Evolutionary conservation across 2,329 filamentous ascomycete genomes (phyloP), one percentile per base, ranked within the genome.

Genomic region (Hymenoscyphus occultus): DNA sequence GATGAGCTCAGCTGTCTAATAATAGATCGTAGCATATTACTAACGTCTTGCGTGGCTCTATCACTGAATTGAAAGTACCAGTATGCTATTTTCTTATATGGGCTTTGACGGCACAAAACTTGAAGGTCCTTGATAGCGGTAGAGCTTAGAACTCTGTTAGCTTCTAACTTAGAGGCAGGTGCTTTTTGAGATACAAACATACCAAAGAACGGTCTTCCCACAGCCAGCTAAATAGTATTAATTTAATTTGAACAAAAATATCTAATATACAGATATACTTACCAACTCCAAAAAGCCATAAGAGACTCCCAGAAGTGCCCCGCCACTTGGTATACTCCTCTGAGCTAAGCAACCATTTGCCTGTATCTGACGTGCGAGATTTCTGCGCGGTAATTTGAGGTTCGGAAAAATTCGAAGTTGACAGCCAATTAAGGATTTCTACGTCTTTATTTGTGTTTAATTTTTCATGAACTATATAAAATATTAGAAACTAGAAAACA

Each of bases 41-140:
- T 16, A 40, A 61, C 32, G n/a, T 42, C 31, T 16, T 54, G 62
- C 19, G 57, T 60, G 31, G 2, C 14, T 3, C 22, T 19, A 56
- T 64, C 35, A 10, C 57, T 64, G 57, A 64, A 64, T 60, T 60
- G 56, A 51, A 64, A 64, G 32, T 64, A 64, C 58, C 58, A 64
- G 22, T 64, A 64, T 31, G 54, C 56, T 1, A 64, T 32, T 35
- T 16, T 1, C 32, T 45, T 64, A 3, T 48, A 22, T 12, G 28
- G 58, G 19, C 6, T 56, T 54, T 28, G n/a, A n/a, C n/a, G n/a
- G 22, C 56, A 64, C 13, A 39, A 28, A 10, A 54, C 6, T 56
- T 28, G 51, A 31, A 64, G 32, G 61, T 64, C 40, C 4, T 64
- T 22, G 32, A 61, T 64, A 5, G 58, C 58, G 6, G 42, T 60